Base-by-base conservation (phyloP, 306 rosid species). In the Ammopiptanthus mongolicus region DNA sequence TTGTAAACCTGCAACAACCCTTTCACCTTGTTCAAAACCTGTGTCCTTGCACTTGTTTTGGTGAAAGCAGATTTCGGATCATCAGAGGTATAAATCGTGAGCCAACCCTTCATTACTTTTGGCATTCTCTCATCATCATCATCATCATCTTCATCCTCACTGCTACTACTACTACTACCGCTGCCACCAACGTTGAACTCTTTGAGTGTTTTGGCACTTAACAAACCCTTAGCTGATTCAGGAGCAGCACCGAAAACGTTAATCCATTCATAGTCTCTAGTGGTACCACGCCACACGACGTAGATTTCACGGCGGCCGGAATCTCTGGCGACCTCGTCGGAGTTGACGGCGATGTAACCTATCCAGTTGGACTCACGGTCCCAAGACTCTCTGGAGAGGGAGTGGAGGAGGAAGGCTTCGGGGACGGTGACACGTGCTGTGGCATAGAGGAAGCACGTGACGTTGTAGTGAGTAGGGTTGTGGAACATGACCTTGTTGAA, bases 351-450 rank as follows among this genome's bases (percentile, higher is more conserved):
- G 14, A 89, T 56, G 69, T 81, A 91, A 11, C 95, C 95, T 53
- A 91, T 87, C 95, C 92, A 91, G 55, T 91, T 89, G 34, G 92
- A 85, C 62, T 88, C 94, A 39, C 88, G 92, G 77, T 91, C 94
- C 91, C 97, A 87, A 0, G 88, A 59, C 67, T 87, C 93, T 22
- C 87, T 85, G 0, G 96, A 88, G 31, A 55, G 9, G 3, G 96
- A 85, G 57, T 77, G 88, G 46, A 90, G 80, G 19, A 88, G 53
- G 21, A 90, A 64, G 17, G 87, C 93, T 22, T 87, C 86, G 1
- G 90, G 89, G 19, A 82, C 73, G 46, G 87, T 68, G 58, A 91
- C 81, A 0, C 75, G 74, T 0, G 97, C 92, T 8, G 97, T 87
- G 78, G 84, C 97, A 67, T 89, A 89, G 75, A 91, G 91, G 65